Conservation (phyloP, 164 flowering plant genomes). For the Dillenia suffruticosa region DNA sequence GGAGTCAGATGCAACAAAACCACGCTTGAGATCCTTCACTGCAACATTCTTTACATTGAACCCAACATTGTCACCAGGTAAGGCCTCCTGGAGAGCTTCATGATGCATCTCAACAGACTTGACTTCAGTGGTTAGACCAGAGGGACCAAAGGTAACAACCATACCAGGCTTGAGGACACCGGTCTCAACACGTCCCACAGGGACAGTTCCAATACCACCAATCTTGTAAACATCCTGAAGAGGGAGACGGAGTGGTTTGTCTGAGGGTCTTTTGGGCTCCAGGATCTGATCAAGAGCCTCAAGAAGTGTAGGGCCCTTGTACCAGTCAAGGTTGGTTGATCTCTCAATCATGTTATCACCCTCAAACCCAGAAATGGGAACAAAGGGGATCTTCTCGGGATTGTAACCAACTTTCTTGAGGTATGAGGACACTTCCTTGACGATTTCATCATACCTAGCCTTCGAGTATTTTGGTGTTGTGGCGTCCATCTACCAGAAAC, state of each 20-base stretch:
- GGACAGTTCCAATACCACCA: too few relatives aligned
- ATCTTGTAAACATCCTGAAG: too few relatives aligned
- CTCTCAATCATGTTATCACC: constrained; percentile 38
- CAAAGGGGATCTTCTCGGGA: too few relatives aligned
- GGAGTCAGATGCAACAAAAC: too few relatives aligned
- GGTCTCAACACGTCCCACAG: too few relatives aligned
- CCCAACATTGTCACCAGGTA: too few relatives aligned
- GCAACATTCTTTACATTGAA: too few relatives aligned
- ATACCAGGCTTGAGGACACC: constrained; percentile 23
- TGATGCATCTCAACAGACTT: constrained; percentile 3
- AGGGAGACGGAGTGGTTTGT: constrained; percentile 9
- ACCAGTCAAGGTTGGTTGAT: constrained; percentile 33
- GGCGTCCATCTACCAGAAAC: constrained; percentile 15
- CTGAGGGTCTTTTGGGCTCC: constrained; percentile 29
- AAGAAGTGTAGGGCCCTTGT: constrained; percentile 27
- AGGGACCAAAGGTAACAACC: constrained; percentile 27
- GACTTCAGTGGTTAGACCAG: constrained; percentile 23
- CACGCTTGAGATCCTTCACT: too few relatives aligned
- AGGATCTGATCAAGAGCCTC: constrained; percentile 19
- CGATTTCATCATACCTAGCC: constrained; percentile 9
- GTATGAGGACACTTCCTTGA: too few relatives aligned
- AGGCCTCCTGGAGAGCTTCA: constrained; percentile 17
- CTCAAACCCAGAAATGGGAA: too few relatives aligned
- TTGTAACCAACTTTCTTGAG: constrained; percentile 27
- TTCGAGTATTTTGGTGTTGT: constrained; percentile 11